Evolutionary conservation across 2,329 filamentous ascomycete species (phyloP).

Genomic region (Zasmidium cellare): DNA sequence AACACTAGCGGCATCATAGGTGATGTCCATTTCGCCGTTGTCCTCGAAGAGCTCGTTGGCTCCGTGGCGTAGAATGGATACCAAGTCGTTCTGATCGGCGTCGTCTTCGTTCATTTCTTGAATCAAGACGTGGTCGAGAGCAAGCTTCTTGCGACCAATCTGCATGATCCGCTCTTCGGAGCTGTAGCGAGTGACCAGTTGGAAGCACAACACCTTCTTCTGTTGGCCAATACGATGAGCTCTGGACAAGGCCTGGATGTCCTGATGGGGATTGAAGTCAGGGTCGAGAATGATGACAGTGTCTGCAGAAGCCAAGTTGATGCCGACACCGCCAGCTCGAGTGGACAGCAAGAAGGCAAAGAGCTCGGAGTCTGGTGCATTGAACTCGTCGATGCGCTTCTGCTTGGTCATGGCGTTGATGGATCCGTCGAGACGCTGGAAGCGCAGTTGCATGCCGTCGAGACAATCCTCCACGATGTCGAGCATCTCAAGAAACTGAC

Average conservation of each 20-base stretch:
- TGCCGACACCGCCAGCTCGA: constrained; percentile 91
- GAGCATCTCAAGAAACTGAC: constrained; percentile 87
- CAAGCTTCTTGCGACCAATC: constrained; percentile 93
- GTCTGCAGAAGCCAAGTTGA: constrained; percentile 94
- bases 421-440: constrained; percentile 81
- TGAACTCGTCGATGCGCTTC: constrained; percentile 90
- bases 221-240: constrained; percentile 96
- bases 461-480: constrained; percentile 91
- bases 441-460: constrained; percentile 68
- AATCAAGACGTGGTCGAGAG: constrained; percentile 90
- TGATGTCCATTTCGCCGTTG: constrained; percentile 69
- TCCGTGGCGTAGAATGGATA: constrained; percentile 84
- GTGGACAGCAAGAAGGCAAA: constrained; percentile 95
- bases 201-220: constrained; percentile 93
- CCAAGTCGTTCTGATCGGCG: constrained; percentile 74
- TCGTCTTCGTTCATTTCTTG: constrained; percentile 88
- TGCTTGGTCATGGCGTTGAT: constrained; percentile 85
- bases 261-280: constrained; percentile 97
- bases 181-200: constrained; percentile 84
- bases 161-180: constrained; percentile 97
- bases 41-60: constrained; percentile 84
- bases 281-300: constrained; percentile 97
- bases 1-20: constrained; percentile 79
- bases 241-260: constrained; percentile 90
- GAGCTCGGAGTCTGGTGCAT: constrained; percentile 75